Evolutionary conservation across 1,284 basidiomycete genomes (phyloP).

Genomic region (Tremellales sp.): DNA sequence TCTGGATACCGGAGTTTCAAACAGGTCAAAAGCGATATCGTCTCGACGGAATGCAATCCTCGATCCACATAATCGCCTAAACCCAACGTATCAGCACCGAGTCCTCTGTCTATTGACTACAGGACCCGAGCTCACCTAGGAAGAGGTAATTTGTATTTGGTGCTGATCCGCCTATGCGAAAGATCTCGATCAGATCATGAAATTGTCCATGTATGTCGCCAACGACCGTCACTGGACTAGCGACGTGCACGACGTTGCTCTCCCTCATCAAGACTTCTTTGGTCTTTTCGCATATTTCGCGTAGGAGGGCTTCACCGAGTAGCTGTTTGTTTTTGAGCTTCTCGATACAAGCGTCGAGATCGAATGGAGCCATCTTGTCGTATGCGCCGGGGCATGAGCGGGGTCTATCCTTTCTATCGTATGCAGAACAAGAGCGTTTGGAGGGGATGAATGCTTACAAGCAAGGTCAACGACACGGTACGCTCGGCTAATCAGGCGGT

Average conservation of each 20-base stretch:
- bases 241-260: slow-evolving; percentile 97
- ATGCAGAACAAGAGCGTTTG: too few relatives aligned
- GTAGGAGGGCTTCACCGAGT: slow-evolving; percentile 81
- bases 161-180: slow-evolving; percentile 94
- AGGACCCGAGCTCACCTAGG: slow-evolving; percentile 60
- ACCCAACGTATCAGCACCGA: background rate
- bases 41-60: slow-evolving; percentile 96
- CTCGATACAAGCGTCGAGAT: slow-evolving; percentile 90
- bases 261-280: slow-evolving; percentile 99
- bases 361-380: slow-evolving; percentile 75
- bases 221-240: slow-evolving; percentile 96
- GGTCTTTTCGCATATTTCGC: slow-evolving; percentile 97
- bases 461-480: too few relatives aligned
- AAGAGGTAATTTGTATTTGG: slow-evolving; percentile 98
- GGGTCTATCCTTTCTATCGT: too few relatives aligned
- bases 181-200: slow-evolving; percentile 98
- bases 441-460: too few relatives aligned
- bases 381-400: slow-evolving; percentile 4
- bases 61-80: slow-evolving; percentile 96
- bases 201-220: slow-evolving; percentile 99
- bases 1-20: slow-evolving; percentile 96
- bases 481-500: too few relatives aligned
- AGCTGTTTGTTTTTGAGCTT: slow-evolving; percentile 87
- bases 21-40: slow-evolving; percentile 93
- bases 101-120: background rate